phyloP scores from a whole-genome alignment of 305 asterid species.

The Rubia occidens region DNA sequence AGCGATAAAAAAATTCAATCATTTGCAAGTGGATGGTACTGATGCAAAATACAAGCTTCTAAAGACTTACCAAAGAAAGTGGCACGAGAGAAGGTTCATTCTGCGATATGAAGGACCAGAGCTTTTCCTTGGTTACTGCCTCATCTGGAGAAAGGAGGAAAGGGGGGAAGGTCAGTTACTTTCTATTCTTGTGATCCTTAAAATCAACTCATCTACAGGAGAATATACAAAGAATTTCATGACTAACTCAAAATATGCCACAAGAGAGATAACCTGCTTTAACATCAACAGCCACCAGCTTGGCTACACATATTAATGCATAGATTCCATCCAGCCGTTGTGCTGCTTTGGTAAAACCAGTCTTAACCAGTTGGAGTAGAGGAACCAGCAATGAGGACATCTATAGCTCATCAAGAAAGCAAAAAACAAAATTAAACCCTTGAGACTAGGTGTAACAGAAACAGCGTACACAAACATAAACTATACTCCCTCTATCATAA shows the following conservation, averaged over 20 bases:
- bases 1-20: background rate
- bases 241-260: constrained; percentile 10
- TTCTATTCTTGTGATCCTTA: background rate
- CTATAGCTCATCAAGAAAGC: constrained; percentile 25
- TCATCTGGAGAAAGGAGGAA: constrained; percentile 54
- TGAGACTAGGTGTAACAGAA: constrained; percentile 11
- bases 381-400: constrained; percentile 66
- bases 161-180: constrained; percentile 22
- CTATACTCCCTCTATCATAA: background rate
- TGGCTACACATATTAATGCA: constrained; percentile 68
- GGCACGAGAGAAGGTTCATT: constrained; percentile 88
- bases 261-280: constrained; percentile 62
- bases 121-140: constrained; percentile 72
- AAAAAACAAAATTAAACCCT: constrained; percentile 8
- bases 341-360: constrained; percentile 84
- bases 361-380: constrained; percentile 85
- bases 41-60: constrained; percentile 11
- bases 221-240: constrained; percentile 9
- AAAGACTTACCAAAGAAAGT: constrained; percentile 58
- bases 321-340: constrained; percentile 93
- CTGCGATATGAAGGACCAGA: constrained; percentile 82
- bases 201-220: background rate
- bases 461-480: background rate
- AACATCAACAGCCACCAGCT: constrained; percentile 74
- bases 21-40: background rate